A percentile compares a stretch with the other conserved stretches of the same genome.
phyloP scores from a whole-genome alignment of 2,329 filamentous ascomycete genomes.

The Colletotrichum zoysiae region DNA sequence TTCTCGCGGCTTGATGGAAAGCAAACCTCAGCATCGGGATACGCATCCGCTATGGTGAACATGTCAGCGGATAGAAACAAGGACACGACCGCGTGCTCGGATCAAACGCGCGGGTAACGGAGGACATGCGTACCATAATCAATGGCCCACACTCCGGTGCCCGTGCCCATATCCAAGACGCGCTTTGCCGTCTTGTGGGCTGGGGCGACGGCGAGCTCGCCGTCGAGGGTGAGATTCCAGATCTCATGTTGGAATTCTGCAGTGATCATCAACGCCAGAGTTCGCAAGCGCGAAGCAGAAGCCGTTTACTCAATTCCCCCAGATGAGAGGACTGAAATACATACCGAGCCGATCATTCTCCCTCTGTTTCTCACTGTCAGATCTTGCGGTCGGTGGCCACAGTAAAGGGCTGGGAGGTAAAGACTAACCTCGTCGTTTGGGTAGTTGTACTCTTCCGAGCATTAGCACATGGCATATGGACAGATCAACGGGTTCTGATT shows the following conservation, averaged over 20 bases:
- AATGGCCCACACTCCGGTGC: slow-evolving; percentile 59
- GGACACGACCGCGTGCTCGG: fast-evolving
- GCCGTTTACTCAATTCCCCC: background rate
- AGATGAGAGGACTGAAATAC: background rate
- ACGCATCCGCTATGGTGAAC: background rate
- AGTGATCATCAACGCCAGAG: background rate
- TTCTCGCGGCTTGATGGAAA: too few species aligned
- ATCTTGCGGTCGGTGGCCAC: background rate
- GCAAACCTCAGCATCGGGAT: background rate
- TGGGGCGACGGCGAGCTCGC: slow-evolving; percentile 48
- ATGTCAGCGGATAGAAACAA: background rate
- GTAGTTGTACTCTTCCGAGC: slow-evolving; percentile 44
- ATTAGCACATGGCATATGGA: background rate
- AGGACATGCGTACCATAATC: slow-evolving; percentile 52
- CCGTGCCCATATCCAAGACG: slow-evolving; percentile 61
- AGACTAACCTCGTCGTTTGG: slow-evolving; percentile 44
- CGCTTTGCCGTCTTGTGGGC: slow-evolving; percentile 44
- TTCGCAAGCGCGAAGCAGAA: background rate
- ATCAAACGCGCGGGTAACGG: background rate
- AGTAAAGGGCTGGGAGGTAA: slow-evolving; percentile 10
- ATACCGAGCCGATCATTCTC: slow-evolving; percentile 48
- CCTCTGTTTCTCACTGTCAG: slow-evolving; percentile 34
- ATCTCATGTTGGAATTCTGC: slow-evolving; percentile 53
- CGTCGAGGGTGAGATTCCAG: slow-evolving; percentile 48
- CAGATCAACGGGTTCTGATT: background rate